These are phyloP conservation scores for Galeopsis tetrahit DNA, from an alignment of 257 asterid species.

Conservation along the genomic window DNA sequence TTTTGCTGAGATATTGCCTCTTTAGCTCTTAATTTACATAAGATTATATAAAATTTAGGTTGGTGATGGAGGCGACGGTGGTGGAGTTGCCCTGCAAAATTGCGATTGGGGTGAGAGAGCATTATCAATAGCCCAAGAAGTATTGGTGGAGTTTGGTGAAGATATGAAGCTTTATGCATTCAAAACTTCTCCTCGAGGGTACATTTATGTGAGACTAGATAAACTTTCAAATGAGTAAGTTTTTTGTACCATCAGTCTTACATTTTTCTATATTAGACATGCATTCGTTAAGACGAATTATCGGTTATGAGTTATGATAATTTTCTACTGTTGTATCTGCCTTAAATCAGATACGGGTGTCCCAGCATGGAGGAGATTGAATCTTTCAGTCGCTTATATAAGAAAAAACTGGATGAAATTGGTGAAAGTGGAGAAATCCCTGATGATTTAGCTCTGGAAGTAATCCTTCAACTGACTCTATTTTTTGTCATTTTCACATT, in stretches of 20 bases:
- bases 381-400: constrained; percentile 68
- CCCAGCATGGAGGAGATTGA: constrained; percentile 81
- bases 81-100: constrained; percentile 72
- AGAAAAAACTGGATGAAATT: constrained; percentile 68
- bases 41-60: constrained; percentile 44
- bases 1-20: constrained; percentile 7
- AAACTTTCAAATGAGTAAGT: constrained; percentile 75
- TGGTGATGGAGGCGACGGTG: constrained; percentile 97
- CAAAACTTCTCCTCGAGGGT: constrained; percentile 82
- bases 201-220: constrained; percentile 85
- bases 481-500: constrained; percentile 7
- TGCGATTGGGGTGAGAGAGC: constrained; percentile 89
- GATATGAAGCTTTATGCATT: constrained; percentile 77
- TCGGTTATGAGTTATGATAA: not conserved
- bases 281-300: not conserved
- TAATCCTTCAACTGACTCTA: constrained; percentile 38
- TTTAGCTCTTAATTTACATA: constrained; percentile 24
- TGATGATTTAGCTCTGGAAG: constrained; percentile 86
- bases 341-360: constrained; percentile 70
- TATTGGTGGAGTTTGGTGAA: constrained; percentile 59
- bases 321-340: constrained; percentile 26
- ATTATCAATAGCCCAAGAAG: constrained; percentile 58
- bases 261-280: constrained; percentile 2
- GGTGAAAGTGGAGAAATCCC: constrained; percentile 84
- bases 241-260: constrained; percentile 19